Percentiles rank a stretch among this genome's conserved stretches.
These are phyloP conservation scores for Suillus subalutaceus DNA, from an alignment of 768 basidiomycete genomes.

Conservation along the genomic window DNA sequence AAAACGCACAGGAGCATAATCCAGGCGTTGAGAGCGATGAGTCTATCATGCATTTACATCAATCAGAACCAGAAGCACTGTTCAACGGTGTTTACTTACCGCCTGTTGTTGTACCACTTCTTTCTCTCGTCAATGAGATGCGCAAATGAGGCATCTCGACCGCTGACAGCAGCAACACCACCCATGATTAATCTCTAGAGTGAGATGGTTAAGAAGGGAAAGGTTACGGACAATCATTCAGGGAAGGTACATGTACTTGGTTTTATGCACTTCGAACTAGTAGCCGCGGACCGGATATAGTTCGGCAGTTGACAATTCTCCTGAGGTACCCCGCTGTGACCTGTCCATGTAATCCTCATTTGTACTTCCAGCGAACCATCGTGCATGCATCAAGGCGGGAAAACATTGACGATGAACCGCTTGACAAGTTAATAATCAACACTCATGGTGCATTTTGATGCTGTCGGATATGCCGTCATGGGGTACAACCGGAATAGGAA, in stretches of 20 bases:
- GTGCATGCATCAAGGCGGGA: not conserved
- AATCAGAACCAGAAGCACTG: not conserved
- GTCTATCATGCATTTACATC: constrained; percentile 34
- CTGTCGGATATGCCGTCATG: not conserved
- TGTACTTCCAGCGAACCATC: not conserved
- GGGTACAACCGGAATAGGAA: not conserved
- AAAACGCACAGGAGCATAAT: constrained; percentile 62
- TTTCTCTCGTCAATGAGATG: constrained; percentile 66
- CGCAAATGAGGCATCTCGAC: constrained; percentile 39
- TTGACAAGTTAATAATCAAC: not conserved
- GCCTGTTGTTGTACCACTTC: constrained; percentile 78
- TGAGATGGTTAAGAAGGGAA: constrained; percentile 15
- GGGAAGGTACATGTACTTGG: constrained; percentile 24
- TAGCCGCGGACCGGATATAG: constrained; percentile 13
- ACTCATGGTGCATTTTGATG: not conserved
- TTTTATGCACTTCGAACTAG: constrained; percentile 15
- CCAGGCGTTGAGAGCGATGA: constrained; percentile 70
- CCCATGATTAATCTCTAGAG: constrained; percentile 45
- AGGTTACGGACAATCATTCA: constrained; percentile 16
- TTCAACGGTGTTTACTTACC: constrained; percentile 40
- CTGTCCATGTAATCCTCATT: not conserved
- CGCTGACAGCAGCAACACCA: constrained; percentile 43
- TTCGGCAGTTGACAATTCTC: constrained; percentile 20
- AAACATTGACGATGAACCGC: not conserved
- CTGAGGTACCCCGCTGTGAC: constrained; percentile 22